A percentile compares a stretch with the other conserved stretches of the same genome.
Evolutionary conservation across 805 yeast species (phyloP).

Genomic region (Myxozyma lipomycoides): DNA sequence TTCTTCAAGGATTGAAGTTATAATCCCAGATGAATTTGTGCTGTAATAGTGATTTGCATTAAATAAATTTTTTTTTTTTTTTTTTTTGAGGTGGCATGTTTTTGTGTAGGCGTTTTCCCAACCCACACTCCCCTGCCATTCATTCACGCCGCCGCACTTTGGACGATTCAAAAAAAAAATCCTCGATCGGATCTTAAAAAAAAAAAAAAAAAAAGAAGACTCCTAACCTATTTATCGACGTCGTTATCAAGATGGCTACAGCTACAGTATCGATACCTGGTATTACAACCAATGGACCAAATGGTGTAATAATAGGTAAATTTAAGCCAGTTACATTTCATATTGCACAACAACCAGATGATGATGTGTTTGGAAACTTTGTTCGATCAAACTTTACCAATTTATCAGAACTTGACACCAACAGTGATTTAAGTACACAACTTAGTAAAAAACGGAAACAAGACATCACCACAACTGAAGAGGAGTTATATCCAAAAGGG

Average conservation of each 20-base stretch:
- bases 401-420: background rate
- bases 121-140: too few relatives aligned
- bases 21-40: too few relatives aligned
- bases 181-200: background rate
- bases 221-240: background rate
- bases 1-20: constrained; percentile 18
- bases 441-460: background rate
- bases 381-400: background rate
- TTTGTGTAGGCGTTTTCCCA: too few relatives aligned
- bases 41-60: too few relatives aligned
- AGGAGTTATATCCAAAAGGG: constrained; percentile 13
- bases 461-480: too few relatives aligned
- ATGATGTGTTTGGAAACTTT: background rate
- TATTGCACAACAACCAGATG: background rate
- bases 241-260: background rate
- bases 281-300: background rate
- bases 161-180: too few relatives aligned
- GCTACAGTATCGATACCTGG: background rate
- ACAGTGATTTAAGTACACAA: background rate
- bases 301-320: too few relatives aligned
- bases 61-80: too few relatives aligned
- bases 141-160: too few relatives aligned
- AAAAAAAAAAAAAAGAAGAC: background rate
- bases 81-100: too few relatives aligned
- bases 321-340: background rate